Evolutionary conservation across 768 basidiomycete genomes (phyloP), one percentile per base, ranked within the genome.

Genomic region (Lentinula guzmanii): DNA sequence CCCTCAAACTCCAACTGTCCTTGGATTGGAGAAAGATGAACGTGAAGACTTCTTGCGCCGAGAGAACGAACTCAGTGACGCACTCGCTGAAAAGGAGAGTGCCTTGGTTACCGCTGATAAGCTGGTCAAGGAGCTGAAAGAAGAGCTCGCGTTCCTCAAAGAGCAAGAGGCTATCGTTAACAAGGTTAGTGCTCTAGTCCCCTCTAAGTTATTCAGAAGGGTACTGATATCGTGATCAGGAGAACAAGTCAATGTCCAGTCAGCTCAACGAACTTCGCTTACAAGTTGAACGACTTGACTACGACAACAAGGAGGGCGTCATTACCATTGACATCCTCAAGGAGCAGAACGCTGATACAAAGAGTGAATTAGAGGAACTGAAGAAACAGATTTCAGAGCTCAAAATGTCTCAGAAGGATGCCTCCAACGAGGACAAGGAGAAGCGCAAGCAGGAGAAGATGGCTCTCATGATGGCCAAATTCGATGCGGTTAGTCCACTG

Each of bases 401-500:
- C 65, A 94, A 92, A 77, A 77, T 80, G 39, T 81, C 86, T 11
- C 91, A 95, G 74, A 91, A 89, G 74, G 91, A 92, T 63, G 85
- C 89, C 15, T 88, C 89, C 42, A 87, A 87, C 35, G 97, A 98
- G 72, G 97, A 98, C 72, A 98, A 95, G 77, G 97, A 99, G 81
- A 97, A 93, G 81, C 86, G 91, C 73, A 98, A 98, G 75, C 94
- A 96, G 70, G 96, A 98, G 79, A 98, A 98, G 82, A 93, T 99
- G 91, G 95, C 93, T 8, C 80, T 95, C 66, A 97, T 99, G 93
- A 98, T 99, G 96, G 93, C 96, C 62, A 95, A 96, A 74, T 96
- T 99, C 67, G 95, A 98, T 75, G 83, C 90, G 64, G 96, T 96
- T 65, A 69, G 90, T 77, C 61, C 58, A 18, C 2, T 50, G 55